These are phyloP conservation scores for Mycena sanguinolenta DNA, from an alignment of 768 basidiomycete species.

Conservation along the genomic window DNA sequence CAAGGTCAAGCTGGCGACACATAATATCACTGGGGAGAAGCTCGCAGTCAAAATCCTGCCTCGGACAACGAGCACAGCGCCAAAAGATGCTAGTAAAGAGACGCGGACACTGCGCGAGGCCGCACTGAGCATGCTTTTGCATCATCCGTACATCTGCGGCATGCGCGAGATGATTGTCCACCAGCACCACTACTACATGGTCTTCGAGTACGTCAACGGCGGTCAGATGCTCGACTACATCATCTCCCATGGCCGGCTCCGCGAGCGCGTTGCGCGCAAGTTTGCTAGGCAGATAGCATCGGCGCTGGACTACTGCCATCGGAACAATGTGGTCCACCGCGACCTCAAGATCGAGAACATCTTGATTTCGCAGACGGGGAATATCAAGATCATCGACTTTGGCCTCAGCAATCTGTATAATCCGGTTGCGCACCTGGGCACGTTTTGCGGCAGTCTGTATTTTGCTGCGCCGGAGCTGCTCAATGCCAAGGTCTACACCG, in stretches of 20 bases:
- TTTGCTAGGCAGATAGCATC: constrained; percentile 98
- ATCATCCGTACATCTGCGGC: constrained; percentile 99
- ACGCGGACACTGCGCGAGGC: constrained; percentile 96
- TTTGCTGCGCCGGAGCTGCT: constrained; percentile 98
- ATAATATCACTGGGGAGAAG: constrained; percentile 92
- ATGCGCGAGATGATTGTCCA: constrained; percentile 99
- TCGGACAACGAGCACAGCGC: constrained; percentile 64
- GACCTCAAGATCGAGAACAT: constrained; percentile 99
- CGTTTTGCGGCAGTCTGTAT: constrained; percentile 98
- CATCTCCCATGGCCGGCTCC: constrained; percentile 95
- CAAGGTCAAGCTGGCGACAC: constrained; percentile 96
- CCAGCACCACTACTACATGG: constrained; percentile 99
- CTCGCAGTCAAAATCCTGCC: constrained; percentile 99
- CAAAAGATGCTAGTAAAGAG: constrained; percentile 95
- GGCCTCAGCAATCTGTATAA: constrained; percentile 97
- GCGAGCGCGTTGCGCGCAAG: constrained; percentile 96
- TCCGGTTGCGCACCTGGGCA: constrained; percentile 84
- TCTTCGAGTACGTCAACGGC: constrained; percentile 98
- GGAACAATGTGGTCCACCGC: constrained; percentile 97
- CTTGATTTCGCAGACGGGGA: constrained; percentile 97
- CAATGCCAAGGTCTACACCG: constrained; percentile 96
- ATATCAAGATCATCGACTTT: constrained; percentile 99
- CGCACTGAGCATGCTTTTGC: constrained; percentile 92
- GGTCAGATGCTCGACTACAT: constrained; percentile 99
- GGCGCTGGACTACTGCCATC: constrained; percentile 96